Conservation (phyloP, 345 rosid species). For the Eucalyptus dawsonii region DNA sequence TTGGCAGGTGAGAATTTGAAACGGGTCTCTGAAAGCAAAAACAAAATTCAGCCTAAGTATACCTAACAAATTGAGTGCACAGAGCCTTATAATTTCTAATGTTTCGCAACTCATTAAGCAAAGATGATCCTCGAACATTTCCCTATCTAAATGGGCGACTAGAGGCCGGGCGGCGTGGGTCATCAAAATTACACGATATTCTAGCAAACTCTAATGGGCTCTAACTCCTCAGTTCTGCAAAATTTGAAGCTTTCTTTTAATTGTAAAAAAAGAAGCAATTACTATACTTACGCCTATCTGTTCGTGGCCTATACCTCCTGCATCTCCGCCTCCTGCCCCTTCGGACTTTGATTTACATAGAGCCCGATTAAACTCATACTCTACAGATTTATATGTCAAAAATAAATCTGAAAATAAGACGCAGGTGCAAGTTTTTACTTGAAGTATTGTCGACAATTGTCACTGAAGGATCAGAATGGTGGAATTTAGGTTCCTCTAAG, state of each 20-base stretch:
- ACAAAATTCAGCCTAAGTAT: background rate
- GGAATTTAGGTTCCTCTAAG: constrained; percentile 65
- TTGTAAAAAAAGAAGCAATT: background rate
- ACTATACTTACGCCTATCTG: constrained; percentile 68
- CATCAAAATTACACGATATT: background rate
- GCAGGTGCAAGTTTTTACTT: constrained; percentile 37
- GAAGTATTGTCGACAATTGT: constrained; percentile 50
- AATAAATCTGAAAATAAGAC: background rate
- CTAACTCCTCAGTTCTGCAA: background rate
- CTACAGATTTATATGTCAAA: background rate
- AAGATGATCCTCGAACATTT: background rate
- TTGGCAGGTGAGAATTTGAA: constrained; percentile 61
- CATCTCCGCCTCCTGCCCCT: constrained; percentile 72
- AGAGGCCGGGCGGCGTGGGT: background rate
- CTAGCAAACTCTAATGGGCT: background rate
- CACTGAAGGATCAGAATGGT: constrained; percentile 72
- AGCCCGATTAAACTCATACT: constrained; percentile 20
- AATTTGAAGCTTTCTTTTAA: background rate
- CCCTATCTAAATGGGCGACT: background rate
- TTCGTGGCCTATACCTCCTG: constrained; percentile 66
- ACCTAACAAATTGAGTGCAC: background rate
- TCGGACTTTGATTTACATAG: constrained; percentile 52
- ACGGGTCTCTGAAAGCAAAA: constrained; percentile 50
- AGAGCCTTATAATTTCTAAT: background rate
- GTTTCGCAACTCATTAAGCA: background rate